These are phyloP conservation scores for Besnoitia besnoiti DNA, from an alignment of 169 alveolate species.

Conservation along the genomic window DNA sequence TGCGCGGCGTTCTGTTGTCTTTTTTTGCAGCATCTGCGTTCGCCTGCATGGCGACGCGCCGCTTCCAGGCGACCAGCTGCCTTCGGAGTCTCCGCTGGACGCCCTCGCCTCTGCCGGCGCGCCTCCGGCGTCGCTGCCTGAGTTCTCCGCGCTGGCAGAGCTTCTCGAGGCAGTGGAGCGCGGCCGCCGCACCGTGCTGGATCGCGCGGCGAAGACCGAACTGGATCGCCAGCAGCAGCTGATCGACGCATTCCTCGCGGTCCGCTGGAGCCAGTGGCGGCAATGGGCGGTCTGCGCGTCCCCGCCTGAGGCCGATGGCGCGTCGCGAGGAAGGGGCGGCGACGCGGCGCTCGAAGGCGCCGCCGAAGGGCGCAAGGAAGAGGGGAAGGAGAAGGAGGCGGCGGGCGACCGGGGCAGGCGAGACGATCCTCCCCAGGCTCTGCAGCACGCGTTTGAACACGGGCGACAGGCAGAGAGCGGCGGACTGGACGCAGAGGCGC, in stretches of 20 bases:
- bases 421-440: no score
- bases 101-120: background rate
- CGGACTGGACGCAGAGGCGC: background rate
- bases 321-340: background rate
- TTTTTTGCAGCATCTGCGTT: constrained; percentile 17
- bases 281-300: background rate
- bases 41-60: constrained; percentile 36
- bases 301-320: background rate
- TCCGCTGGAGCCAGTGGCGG: background rate
- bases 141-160: background rate
- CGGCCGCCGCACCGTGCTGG: background rate
- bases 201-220: background rate
- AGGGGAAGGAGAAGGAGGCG: background rate
- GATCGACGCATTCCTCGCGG: background rate
- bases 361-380: background rate
- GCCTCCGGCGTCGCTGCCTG: background rate
- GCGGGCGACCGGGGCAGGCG: no score
- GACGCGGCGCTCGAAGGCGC: background rate
- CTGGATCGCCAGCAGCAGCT: background rate
- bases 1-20: no score
- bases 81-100: background rate
- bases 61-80: background rate
- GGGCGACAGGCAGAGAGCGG: no score
- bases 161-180: background rate
- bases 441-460: no score